Evolutionary conservation across 2,329 filamentous ascomycete species (phyloP), one percentile per base, ranked within the genome.

Genomic region (Exophiala bonariae): DNA sequence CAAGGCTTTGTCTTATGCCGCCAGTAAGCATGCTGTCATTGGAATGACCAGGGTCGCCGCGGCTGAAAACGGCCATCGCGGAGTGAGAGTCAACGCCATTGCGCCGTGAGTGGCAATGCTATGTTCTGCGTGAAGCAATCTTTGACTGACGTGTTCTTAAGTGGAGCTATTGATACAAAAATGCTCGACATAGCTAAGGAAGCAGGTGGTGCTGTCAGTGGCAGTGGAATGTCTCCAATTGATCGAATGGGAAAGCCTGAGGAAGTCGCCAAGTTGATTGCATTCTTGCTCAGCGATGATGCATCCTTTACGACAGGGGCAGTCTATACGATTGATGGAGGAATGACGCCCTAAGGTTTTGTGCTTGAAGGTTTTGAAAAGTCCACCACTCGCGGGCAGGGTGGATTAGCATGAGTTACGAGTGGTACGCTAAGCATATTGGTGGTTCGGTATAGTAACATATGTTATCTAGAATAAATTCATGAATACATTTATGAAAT

Each of bases 271-370:
- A 65, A 68, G 14, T 62, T 74, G 2, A 67, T 76, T 26, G 66
- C 72, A 11, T 77, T 74, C 32, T 53, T 78, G 50, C 59, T 77
- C 14, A 71, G 72, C 33, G 68, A 74, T 49, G 68, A 70, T 3
- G 60, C 68, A 1, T 70, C 68, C 3, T 77, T 69, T 56, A 71
- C 74, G 1, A 77, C 74, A 1, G 74, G 74, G 0, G 63, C 66
- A 13, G 65, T 72, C 3, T 64, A 72, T 33, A 68, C 61, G 39
- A 69, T 76, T 17, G 75, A 78, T 58, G 75, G 75, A 3, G 73
- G 72, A n/a, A 18, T 49, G 36, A 49, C n/a, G n/a, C n/a, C n/a
- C n/a, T n/a, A n/a, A n/a, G n/a, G n/a, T n/a, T n/a, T n/a, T n/a
- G n/a, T n/a, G n/a, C n/a, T n/a, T n/a, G n/a, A n/a, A n/a, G n/a